Evolutionary conservation across 1,284 basidiomycete species (phyloP), one percentile per base, ranked within the genome.

Genomic region (Clitocybe nebularis): DNA sequence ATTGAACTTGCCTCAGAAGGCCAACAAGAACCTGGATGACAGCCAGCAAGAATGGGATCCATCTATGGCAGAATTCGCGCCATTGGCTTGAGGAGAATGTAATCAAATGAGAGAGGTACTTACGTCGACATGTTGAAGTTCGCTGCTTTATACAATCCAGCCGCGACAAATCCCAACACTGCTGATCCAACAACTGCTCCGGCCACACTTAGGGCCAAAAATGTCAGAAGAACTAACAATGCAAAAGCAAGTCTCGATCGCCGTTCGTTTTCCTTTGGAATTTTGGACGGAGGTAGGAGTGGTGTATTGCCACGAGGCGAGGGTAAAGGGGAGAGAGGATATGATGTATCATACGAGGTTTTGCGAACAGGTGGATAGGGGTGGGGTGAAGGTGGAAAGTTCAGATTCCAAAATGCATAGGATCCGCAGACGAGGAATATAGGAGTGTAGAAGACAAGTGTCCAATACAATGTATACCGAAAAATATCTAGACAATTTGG

Each of bases 391-490:
- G 80, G 75, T 0, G 79, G 75, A 51, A 77, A 79, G 8, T 72
- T 66, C 40, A 85, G 64, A 51, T 89, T 88, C 57, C 81, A 63
- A 60, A 84, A 84, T 2, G 88, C 88, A 52, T 84, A 81, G 1
- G 65, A 46, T 0, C 86, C 86, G 49, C 81, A 83, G 32, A 84
- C 42, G 32, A 85, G 56, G 59, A 87, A 91, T 34, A 83, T 65
- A 1, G 84, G 84, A 1, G 74, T 74, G 59, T 89, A 78, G 53
- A 92, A 80, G 41, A 88, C 70, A 21, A 93, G 62, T 1, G 79
- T 87, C 90, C 90, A 93, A 60, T 84, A 92, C 22, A 93, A 69
- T 6, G 88, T 93, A 65, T 89, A 93, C 20, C 71, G 72, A 68
- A 90, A 93, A 42, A 92, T 68, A 46, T 88, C 89, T 91, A 24